Evolutionary conservation across 129 eudicot genomes (phyloP).

Genomic region (Chrysanthemum makinoi): DNA sequence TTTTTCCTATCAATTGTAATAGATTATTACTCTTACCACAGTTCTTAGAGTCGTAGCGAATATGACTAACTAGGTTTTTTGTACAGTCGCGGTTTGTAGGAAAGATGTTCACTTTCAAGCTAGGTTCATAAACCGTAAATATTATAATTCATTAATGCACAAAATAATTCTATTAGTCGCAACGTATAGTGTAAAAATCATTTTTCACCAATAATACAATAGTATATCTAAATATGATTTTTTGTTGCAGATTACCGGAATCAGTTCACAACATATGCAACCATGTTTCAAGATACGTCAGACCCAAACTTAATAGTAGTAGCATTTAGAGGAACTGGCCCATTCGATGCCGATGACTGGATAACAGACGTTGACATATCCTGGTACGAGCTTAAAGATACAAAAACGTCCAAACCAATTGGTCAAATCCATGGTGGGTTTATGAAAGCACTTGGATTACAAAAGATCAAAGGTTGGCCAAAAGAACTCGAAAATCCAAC

Average conservation of each 20-base stretch:
- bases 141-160: too few species aligned
- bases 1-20: too few species aligned
- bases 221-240: not conserved
- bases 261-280: conserved; percentile 48
- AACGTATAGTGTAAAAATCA: too few species aligned
- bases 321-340: conserved; percentile 70
- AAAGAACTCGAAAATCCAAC: conserved; percentile 39
- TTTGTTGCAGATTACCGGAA: conserved; percentile 46
- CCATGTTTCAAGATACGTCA: conserved; percentile 48
- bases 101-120: too few species aligned
- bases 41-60: too few species aligned
- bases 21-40: too few species aligned
- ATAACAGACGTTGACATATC: conserved; percentile 62
- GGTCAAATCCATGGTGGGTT: conserved; percentile 74
- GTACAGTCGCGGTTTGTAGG: too few species aligned
- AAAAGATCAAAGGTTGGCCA: conserved; percentile 63
- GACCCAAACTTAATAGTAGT: conserved; percentile 48
- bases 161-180: too few species aligned
- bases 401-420: conserved; percentile 19
- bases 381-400: conserved; percentile 51
- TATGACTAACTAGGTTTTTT: too few species aligned
- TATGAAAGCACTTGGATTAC: conserved; percentile 74
- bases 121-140: too few species aligned
- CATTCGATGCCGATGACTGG: conserved; percentile 56
- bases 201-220: too few species aligned